Base-by-base conservation (phyloP, 2,329 filamentous ascomycete genomes). In the Colletotrichum sp. region DNA sequence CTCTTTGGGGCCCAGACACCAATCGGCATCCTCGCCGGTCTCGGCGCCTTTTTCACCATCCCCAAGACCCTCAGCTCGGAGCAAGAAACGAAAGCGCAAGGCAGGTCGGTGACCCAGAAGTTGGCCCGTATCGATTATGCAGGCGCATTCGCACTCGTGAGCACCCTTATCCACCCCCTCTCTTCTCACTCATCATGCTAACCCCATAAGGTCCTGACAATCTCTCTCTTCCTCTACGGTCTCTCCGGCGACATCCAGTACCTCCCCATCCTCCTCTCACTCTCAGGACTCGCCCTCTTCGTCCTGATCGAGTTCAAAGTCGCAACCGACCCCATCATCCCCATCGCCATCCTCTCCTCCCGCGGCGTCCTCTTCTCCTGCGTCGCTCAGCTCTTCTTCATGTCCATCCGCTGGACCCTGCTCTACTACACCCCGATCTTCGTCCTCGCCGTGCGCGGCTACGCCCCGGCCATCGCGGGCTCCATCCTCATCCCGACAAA, bases 371-470 rank as follows among this genome's bases (percentile, higher is more conserved):
- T 96, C 5, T 85, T 96, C 26, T 94, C 94, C 2, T 96, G 95
- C 81, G 81, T 96, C 26, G 90, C 93, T 2, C 95, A 95, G 66
- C 89, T 96, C 0, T 92, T 93, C 24, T 90, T 95, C 82, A 96
- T 98, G 94, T 92, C 94, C 81, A 90, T 94, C 3, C 93, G 95
- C 73, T 98, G 95, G 95, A 90, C 89, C 8, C 89, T 98, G 3
- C 88, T 98, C 9, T 97, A 96, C 86, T 98, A 95, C 84, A 90
- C 93, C 0, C 95, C 95, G 0, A 92, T 95, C 59, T 96, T 95
- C 80, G 93, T 95, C 39, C 92, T 97, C 73, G 94, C 94, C 5
- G 93, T 97, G 3, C 91, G 93, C 4, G 91, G 91, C 71, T 94
- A 94, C 86, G 85, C 89, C 1, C 93, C 94, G 0, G 93, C 94